Conservation (phyloP, 108 stramenopile genomes). For the Nannochloropsis gaditana region DNA sequence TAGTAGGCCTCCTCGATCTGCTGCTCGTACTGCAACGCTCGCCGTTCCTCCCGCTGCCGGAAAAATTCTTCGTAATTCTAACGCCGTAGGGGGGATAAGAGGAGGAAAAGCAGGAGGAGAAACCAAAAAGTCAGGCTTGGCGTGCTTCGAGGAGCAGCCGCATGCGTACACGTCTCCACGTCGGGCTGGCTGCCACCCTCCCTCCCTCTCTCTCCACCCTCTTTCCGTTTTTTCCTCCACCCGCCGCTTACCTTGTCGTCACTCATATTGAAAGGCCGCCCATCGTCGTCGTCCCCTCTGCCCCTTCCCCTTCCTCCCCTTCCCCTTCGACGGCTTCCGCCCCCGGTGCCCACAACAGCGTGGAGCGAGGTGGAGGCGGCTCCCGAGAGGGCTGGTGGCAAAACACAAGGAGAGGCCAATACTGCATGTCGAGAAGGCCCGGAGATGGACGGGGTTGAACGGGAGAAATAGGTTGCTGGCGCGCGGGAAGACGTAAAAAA, state of each 20-base stretch:
- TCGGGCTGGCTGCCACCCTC: not conserved
- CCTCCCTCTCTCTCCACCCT: not conserved
- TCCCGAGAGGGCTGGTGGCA: not conserved
- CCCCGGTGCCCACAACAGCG: not conserved
- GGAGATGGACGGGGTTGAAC: not conserved
- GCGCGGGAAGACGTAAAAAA: too few species aligned
- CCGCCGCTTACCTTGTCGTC: not conserved
- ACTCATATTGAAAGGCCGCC: not conserved
- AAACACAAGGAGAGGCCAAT: not conserved
- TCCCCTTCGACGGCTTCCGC: not conserved
- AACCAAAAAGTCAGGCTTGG: not conserved
- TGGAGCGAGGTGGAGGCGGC: not conserved
- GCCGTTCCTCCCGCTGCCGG: not conserved
- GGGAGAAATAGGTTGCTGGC: too few species aligned
- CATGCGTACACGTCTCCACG: too few species aligned
- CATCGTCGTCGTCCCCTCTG: not conserved
- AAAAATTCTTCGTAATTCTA: conserved; percentile 7
- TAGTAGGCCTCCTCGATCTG: not conserved
- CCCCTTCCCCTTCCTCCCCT: not conserved
- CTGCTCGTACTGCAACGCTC: not conserved
- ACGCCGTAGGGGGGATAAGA: not conserved
- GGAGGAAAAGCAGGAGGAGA: not conserved
- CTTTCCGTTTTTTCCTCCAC: not conserved
- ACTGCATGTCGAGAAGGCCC: not conserved
- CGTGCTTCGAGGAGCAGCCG: too few species aligned